Evolutionary conservation across 345 rosid genomes (phyloP).

Genomic region (Fremontodendron californicum): DNA sequence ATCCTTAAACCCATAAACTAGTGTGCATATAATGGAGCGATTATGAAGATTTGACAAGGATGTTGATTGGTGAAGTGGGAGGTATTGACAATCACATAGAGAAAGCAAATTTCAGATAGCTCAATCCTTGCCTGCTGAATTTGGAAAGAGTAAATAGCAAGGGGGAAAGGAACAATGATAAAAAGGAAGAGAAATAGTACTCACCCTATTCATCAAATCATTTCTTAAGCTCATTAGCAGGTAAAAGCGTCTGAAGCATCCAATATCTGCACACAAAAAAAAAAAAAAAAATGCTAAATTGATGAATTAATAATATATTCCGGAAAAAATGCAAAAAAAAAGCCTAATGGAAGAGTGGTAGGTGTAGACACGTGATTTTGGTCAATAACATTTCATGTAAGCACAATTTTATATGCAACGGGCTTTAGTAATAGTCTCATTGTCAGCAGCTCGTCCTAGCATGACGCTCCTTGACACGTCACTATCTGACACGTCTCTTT

Average conservation of each 20-base stretch:
- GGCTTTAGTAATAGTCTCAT: no score
- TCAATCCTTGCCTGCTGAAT: not conserved
- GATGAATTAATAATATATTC: not conserved
- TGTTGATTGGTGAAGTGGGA: not conserved
- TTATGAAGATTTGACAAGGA: not conserved
- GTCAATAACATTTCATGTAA: no score
- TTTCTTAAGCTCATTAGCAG: constrained; percentile 74
- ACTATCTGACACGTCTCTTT: no score
- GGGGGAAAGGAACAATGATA: not conserved
- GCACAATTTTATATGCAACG: no score
- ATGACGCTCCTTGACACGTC: no score
- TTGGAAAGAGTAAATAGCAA: not conserved
- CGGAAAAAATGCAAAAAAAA: no score
- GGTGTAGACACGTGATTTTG: no score
- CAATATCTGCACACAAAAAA: constrained; percentile 80
- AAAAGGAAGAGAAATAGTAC: constrained; percentile 9
- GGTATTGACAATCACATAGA: not conserved
- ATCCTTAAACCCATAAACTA: not conserved
- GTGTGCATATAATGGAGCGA: not conserved
- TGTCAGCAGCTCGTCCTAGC: no score
- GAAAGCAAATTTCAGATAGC: not conserved
- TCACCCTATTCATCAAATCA: constrained; percentile 80
- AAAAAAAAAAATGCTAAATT: constrained; percentile 24
- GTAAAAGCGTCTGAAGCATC: constrained; percentile 81
- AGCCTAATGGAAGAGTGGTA: no score